Percentiles rank a stretch among this genome's conserved stretches.
phyloP scores from a whole-genome alignment of 1,284 basidiomycete genomes.

The Sanghuangporus weigelae region DNA sequence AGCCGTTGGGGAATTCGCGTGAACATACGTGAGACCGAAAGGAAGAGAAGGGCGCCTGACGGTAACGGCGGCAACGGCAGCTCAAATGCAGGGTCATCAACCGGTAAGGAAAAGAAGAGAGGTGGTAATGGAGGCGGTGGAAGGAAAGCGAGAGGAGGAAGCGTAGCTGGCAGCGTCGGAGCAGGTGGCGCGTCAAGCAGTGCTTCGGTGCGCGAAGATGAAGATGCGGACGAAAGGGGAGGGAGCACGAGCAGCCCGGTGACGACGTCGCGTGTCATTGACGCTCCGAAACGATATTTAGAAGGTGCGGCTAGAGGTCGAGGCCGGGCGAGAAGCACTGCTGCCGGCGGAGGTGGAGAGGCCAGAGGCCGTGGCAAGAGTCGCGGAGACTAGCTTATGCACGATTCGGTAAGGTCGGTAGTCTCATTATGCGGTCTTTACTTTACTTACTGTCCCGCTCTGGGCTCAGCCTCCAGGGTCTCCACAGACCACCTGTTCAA shows the following conservation, averaged over 20 bases:
- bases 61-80: not conserved
- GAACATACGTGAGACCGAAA: slow-evolving; percentile 65
- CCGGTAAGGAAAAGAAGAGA: not conserved
- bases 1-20: slow-evolving; percentile 56
- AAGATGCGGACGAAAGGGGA: not conserved
- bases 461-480: too few species aligned
- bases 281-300: slow-evolving; percentile 14
- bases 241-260: not conserved
- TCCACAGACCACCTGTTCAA: too few species aligned
- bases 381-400: not conserved
- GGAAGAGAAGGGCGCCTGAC: slow-evolving; percentile 39
- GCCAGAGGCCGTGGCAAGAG: not conserved
- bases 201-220: not conserved
- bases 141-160: slow-evolving; percentile 58
- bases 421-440: too few species aligned
- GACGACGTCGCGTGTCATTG: slow-evolving; percentile 6
- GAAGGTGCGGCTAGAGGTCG: slow-evolving; percentile 9
- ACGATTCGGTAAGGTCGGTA: not conserved
- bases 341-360: not conserved
- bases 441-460: too few species aligned
- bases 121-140: slow-evolving; percentile 38
- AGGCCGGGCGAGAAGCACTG: not conserved
- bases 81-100: not conserved
- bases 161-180: slow-evolving; percentile 21
- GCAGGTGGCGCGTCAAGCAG: not conserved